Base-by-base conservation (phyloP, 23 red algal species). In the Agarophyton chilense region DNA sequence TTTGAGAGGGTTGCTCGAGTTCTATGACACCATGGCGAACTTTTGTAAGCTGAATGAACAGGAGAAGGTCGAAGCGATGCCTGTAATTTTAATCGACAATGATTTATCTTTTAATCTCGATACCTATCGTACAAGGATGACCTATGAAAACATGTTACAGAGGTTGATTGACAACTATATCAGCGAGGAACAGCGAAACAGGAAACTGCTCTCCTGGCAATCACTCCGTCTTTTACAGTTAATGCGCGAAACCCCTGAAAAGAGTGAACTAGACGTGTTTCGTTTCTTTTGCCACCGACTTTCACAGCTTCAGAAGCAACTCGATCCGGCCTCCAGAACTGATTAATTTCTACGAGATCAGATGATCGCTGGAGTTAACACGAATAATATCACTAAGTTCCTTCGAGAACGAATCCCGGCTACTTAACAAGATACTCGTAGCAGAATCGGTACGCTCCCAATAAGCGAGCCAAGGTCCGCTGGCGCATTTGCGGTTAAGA, bases 201-300 rank as follows among this genome's bases (percentile, higher is more conserved):
- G 80, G 2, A 66, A 40, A 19, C 42, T 84, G 18, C 43, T 71
- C 29, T 8, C 7, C 8, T 84, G 80, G 40, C 80, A 84, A 35
- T 84, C 78, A 14, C 21, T 82, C 21, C 47, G 51, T 43, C 42
- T 82, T 2, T 64, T 51, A 2, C 38, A 82, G 18, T 49, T 51
- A 24, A 84, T 84, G 53, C 41, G 80, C 3, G 25, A 66, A 14
- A 19, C 7, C 19, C 80, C 54, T 18, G 57, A 84, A 10, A 50
- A 66, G 13, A 49, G 60, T 70, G 57, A 84, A 68, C 26, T 84
- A 28, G 78, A 84, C 2, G 80, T 50, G n/a, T 84, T 67, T 51
- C 56, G 58, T 1, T 33, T 28, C 4, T 66, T 46, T 13, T 47
- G 14, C 46, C 22, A 66, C 17, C 40, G 45, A 25, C 44, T 84